Evolutionary conservation across 2,329 filamentous ascomycete species (phyloP).

Genomic region (Colletotrichum caudatum): DNA sequence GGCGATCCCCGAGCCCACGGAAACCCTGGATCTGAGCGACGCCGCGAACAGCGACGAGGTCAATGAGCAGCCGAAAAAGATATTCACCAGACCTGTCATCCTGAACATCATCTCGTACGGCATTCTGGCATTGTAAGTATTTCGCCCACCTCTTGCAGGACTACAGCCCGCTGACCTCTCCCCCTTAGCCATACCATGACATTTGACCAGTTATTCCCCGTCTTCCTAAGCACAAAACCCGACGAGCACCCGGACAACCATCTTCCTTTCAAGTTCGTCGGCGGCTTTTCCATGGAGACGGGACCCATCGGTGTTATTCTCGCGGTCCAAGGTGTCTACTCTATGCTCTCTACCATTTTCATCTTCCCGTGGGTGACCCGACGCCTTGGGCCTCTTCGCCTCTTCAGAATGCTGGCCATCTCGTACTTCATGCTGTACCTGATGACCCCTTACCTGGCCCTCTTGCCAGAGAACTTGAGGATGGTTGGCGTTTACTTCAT

Average conservation of each 20-base stretch:
- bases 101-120: constrained; percentile 91
- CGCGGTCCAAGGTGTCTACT: constrained; percentile 88
- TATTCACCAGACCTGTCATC: constrained; percentile 87
- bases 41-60: constrained; percentile 13
- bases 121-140: constrained; percentile 90
- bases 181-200: constrained; percentile 88
- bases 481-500: constrained; percentile 81
- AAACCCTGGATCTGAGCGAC: constrained; percentile 50
- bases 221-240: constrained; percentile 82
- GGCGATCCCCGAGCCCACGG: constrained; percentile 48
- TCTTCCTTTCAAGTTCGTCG: constrained; percentile 89
- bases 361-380: constrained; percentile 84
- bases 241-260: constrained; percentile 54
- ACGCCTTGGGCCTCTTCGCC: constrained; percentile 80
- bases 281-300: constrained; percentile 85
- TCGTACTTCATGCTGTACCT: constrained; percentile 91
- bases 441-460: constrained; percentile 86
- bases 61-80: constrained; percentile 54
- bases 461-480: constrained; percentile 79
- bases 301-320: constrained; percentile 90
- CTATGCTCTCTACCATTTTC: constrained; percentile 86
- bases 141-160: constrained; percentile 32
- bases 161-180: constrained; percentile 42
- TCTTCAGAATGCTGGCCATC: constrained; percentile 84
- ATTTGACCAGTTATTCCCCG: constrained; percentile 92